Evolutionary conservation across 306 rosid species (phyloP).

Genomic region (Abrus pulchellus): DNA sequence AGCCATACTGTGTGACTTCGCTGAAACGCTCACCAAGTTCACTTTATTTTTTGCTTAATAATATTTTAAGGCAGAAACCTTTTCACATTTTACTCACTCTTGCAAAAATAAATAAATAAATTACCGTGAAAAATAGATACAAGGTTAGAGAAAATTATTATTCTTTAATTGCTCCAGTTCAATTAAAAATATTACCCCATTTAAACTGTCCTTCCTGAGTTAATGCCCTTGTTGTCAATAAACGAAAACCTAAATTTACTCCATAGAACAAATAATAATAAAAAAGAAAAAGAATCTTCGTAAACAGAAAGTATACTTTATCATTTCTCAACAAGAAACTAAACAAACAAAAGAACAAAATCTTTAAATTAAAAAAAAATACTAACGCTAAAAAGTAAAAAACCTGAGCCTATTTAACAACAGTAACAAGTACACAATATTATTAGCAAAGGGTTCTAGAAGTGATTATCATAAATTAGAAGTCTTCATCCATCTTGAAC

Average conservation of each 20-base stretch:
- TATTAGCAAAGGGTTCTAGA: background rate
- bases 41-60: background rate
- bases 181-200: too few relatives aligned
- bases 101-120: background rate
- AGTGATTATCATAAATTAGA: slow-evolving; percentile 28
- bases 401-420: background rate
- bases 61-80: background rate
- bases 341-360: background rate
- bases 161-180: too few relatives aligned
- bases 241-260: too few relatives aligned
- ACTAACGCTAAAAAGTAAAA: background rate
- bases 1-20: background rate
- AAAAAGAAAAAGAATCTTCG: background rate
- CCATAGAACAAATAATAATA: background rate
- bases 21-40: background rate
- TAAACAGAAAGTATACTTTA: background rate
- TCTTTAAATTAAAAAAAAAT: background rate
- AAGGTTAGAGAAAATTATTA: too few relatives aligned
- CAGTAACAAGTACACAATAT: background rate
- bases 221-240: too few relatives aligned
- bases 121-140: too few relatives aligned
- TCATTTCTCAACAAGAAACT: background rate
- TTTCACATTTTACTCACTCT: background rate
- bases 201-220: background rate
- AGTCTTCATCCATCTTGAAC: slow-evolving; percentile 77